Base-by-base conservation (phyloP, 2,329 filamentous ascomycete genomes). In the Hymenoscyphus albidus region DNA sequence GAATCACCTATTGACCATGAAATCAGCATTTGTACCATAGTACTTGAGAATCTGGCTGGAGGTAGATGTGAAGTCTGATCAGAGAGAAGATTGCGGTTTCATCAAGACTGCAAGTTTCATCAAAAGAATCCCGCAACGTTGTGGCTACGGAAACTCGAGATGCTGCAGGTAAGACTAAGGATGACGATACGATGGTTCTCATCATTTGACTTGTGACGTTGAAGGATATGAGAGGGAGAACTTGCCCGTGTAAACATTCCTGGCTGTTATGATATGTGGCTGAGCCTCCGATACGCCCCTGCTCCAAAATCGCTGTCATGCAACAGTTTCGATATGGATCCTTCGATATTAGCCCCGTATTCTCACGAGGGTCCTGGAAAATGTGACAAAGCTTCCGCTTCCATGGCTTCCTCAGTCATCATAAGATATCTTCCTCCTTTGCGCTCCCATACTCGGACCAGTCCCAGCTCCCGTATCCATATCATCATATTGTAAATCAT, bases 111-210 rank as follows among this genome's bases (percentile, higher is more conserved):
- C 68, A 27, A 39, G 48, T 14, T 48, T 48, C 38, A 39, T 62
- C 59, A 22, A 56, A 22, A 40, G 35, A 13, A 18, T 31, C 35
- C 32, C 48, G 54, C 32, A 27, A 56, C 59, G 59, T 55, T 62
- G 16, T 56, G 73, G 69, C 73, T 73, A 70, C 71, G 69, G 73
- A 71, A 64, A 63, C 65, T 71, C 39, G 64, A 64, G 67, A 39
- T 69, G 63, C 72, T 72, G 74, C 76, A 76, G 75, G 79, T 80
- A 88, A 85, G 92, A 82, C 91, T 96, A 96, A 96, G 92, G 92
- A 96, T 96, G 92, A 96, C 91, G 90, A 93, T 93, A 93, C 83
- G 80, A 79, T 65, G 78, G 77, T 82, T 93, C 87, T 95, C 92
- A 94, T 96, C 92, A 94, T 89, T 74, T 74, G 74, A 72, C 62